Conservation (phyloP, 2,329 filamentous ascomycete species). For the Colletotrichum sansevieriae region DNA sequence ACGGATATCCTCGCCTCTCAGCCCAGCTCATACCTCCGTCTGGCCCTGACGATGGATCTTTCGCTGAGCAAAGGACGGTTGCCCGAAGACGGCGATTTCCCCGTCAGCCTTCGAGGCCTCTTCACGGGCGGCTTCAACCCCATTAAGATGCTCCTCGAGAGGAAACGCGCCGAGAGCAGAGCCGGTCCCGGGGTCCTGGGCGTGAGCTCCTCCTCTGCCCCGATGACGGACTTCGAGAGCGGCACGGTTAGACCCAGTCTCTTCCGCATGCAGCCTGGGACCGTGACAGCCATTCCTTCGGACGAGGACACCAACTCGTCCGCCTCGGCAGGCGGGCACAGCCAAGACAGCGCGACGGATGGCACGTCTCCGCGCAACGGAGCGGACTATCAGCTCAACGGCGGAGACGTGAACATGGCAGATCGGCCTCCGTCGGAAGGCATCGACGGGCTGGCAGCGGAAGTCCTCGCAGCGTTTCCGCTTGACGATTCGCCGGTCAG, state of each 20-base stretch:
- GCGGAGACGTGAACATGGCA: conserved; percentile 33
- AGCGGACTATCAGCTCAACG: conserved; percentile 15
- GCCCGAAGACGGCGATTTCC: conserved; percentile 57
- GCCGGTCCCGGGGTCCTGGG: not conserved
- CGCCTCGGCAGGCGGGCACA: conserved; percentile 18
- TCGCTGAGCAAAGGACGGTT: conserved; percentile 58
- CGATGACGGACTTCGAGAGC: conserved; percentile 33
- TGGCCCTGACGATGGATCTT: conserved; percentile 59
- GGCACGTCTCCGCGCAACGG: conserved; percentile 23
- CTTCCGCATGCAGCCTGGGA: conserved; percentile 37
- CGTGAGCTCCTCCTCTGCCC: not conserved
- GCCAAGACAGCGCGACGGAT: conserved; percentile 33
- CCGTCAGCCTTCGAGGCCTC: conserved; percentile 53
- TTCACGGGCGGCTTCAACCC: conserved; percentile 55
- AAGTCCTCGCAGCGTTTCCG: conserved; percentile 51
- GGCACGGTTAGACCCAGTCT: conserved; percentile 30
- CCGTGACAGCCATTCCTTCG: conserved; percentile 38
- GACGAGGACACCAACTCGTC: conserved; percentile 44
- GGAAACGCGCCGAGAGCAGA: conserved; percentile 41
- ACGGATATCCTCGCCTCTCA: conserved; percentile 57
- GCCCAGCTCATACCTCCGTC: conserved; percentile 55
- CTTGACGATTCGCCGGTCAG: conserved; percentile 46
- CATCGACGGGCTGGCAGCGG: conserved; percentile 49
- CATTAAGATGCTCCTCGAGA: conserved; percentile 49
- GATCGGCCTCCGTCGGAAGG: conserved; percentile 46